Conservation (phyloP, 1,139 yeast species). For the Diutina scorzettiae region DNA sequence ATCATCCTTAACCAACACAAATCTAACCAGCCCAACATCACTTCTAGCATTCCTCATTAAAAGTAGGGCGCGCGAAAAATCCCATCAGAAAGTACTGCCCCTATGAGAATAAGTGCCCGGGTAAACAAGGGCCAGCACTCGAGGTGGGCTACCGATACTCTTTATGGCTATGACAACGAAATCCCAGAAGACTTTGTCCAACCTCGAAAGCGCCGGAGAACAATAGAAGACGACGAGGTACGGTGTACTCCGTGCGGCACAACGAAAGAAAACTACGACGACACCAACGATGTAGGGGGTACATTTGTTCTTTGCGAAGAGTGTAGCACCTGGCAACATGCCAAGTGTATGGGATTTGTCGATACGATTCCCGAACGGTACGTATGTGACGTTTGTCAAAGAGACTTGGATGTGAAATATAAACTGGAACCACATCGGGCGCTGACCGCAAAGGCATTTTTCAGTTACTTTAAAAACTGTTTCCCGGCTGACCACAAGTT, state of each 20-base stretch:
- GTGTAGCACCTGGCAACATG: conserved; percentile 82
- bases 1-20: too few relatives aligned
- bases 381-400: conserved; percentile 20
- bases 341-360: conserved; percentile 50
- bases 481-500: conserved; percentile 2
- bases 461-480: neutral
- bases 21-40: too few relatives aligned
- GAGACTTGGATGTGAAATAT: neutral
- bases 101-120: neutral
- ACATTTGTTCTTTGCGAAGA: conserved; percentile 71
- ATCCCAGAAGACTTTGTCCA: neutral
- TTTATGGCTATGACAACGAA: neutral
- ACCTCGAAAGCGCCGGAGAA: neutral
- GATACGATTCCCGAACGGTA: conserved; percentile 22
- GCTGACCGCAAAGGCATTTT: conserved; percentile 6
- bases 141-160: neutral
- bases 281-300: conserved; percentile 45
- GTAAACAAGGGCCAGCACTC: conserved; percentile 4
- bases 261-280: conserved; percentile 50
- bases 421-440: neutral
- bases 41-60: too few relatives aligned
- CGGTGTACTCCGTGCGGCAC: conserved; percentile 57
- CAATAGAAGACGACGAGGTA: conserved; percentile 33
- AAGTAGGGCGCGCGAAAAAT: too few relatives aligned
- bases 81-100: neutral